Percentiles rank a stretch among this genome's conserved stretches.
Conservation (phyloP, 495 filamentous ascomycete species). For the Recurvomyces mirabilis region DNA sequence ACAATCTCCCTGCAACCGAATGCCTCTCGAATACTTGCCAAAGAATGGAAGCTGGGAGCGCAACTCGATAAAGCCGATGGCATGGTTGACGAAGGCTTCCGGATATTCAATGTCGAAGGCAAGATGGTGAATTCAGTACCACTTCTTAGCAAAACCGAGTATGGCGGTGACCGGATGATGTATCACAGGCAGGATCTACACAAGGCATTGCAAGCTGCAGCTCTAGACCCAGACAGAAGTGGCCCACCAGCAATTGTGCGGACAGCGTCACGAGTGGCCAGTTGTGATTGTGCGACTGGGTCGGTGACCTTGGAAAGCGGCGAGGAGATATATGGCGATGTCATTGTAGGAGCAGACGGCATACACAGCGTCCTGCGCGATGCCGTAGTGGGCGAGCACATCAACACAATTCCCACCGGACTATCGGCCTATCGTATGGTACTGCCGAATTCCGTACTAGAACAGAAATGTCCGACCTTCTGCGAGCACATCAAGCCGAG, state of each 20-base stretch:
- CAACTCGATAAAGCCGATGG: conserved; percentile 1
- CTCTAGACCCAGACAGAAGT: neutral
- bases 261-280: conserved; percentile 1
- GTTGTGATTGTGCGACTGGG: conserved; percentile 5
- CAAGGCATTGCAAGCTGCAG: conserved; percentile 3
- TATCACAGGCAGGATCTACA: conserved; percentile 21
- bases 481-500: conserved; percentile 9
- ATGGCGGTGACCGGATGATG: conserved; percentile 16
- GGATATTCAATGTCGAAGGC: conserved; percentile 15
- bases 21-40: conserved; percentile 13
- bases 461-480: conserved; percentile 1
- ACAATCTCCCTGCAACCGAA: conserved; percentile 17
- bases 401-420: conserved; percentile 13
- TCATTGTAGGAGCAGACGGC: conserved; percentile 13
- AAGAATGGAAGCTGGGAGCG: conserved; percentile 1
- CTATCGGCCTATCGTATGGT: conserved; percentile 19
- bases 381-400: neutral
- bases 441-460: neutral
- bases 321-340: conserved; percentile 3
- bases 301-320: conserved; percentile 11
- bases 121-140: conserved; percentile 8
- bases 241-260: conserved; percentile 11
- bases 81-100: conserved; percentile 15
- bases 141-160: conserved; percentile 7
- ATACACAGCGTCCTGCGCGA: conserved; percentile 7